Percentiles rank a stretch among this genome's conserved stretches.
Evolutionary conservation across 179 eudicot genomes (phyloP).

Genomic region (Corrigiola litoralis): DNA sequence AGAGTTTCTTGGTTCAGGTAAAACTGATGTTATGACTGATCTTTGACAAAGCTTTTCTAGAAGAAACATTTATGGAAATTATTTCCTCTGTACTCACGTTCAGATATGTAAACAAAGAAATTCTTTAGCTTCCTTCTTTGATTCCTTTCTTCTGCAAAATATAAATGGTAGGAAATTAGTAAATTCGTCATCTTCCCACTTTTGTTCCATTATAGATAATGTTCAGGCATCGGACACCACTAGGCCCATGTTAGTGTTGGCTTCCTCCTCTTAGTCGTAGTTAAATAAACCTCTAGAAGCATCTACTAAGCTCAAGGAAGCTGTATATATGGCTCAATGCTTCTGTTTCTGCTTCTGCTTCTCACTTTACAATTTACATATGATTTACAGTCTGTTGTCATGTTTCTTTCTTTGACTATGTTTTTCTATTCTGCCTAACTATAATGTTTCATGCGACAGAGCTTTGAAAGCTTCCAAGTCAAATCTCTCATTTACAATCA

Average conservation of each 20-base stretch:
- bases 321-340: no score
- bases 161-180: neutral
- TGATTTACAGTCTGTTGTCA: no score
- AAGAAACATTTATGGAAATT: neutral
- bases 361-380: neutral
- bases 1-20: no score
- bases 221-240: neutral
- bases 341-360: neutral
- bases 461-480: no score
- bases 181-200: neutral
- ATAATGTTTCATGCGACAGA: neutral
- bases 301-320: neutral
- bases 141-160: neutral
- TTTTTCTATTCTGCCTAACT: neutral
- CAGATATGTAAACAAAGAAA: neutral
- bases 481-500: no score
- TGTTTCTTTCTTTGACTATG: neutral
- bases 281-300: neutral
- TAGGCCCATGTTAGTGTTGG: neutral
- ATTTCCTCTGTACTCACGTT: neutral
- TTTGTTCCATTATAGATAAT: neutral
- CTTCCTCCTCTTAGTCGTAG: no score
- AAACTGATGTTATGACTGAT: no score
- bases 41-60: no score
- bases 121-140: neutral